phyloP scores from a whole-genome alignment of 1,284 basidiomycete species.

The Baeospora myosura region DNA sequence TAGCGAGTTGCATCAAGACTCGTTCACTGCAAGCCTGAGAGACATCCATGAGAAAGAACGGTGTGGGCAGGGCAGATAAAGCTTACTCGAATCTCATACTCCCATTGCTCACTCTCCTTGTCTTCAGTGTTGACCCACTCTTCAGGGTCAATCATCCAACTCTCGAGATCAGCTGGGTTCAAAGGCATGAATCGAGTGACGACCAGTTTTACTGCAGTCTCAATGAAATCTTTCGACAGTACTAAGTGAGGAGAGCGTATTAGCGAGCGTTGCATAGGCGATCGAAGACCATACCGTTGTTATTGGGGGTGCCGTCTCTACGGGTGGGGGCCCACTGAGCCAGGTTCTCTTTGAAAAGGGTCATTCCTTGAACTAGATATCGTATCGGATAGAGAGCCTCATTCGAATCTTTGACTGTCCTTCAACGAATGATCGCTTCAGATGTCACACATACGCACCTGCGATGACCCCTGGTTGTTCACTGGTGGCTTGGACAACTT shows the following conservation, averaged over 20 bases:
- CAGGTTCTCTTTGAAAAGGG: conserved; percentile 80
- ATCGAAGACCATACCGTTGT: conserved; percentile 38
- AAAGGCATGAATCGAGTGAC: conserved; percentile 80
- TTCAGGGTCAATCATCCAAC: conserved; percentile 80
- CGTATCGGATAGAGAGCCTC: conserved; percentile 65
- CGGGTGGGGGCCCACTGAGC: conserved; percentile 62
- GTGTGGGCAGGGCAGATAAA: not conserved
- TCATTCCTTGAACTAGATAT: conserved; percentile 81
- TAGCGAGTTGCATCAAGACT: conserved; percentile 73
- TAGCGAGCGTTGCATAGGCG: conserved; percentile 6
- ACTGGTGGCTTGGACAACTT: conserved; percentile 61
- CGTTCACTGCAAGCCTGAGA: conserved; percentile 80
- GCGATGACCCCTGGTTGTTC: conserved; percentile 43
- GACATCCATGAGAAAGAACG: conserved; percentile 8
- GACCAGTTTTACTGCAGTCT: conserved; percentile 71
- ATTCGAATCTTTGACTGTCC: conserved; percentile 29
- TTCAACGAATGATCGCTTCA: not conserved
- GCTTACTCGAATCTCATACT: conserved; percentile 77
- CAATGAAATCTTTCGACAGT: conserved; percentile 68
- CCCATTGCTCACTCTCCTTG: conserved; percentile 83
- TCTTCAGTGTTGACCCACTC: conserved; percentile 85
- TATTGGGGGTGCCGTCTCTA: conserved; percentile 52
- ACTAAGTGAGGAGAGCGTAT: conserved; percentile 34
- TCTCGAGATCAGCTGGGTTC: conserved; percentile 69
- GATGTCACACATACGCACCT: conserved; percentile 33